Evolutionary conservation across 495 filamentous ascomycete species (phyloP), one percentile per base, ranked within the genome.

Genomic region (Aspergillus indologenus): DNA sequence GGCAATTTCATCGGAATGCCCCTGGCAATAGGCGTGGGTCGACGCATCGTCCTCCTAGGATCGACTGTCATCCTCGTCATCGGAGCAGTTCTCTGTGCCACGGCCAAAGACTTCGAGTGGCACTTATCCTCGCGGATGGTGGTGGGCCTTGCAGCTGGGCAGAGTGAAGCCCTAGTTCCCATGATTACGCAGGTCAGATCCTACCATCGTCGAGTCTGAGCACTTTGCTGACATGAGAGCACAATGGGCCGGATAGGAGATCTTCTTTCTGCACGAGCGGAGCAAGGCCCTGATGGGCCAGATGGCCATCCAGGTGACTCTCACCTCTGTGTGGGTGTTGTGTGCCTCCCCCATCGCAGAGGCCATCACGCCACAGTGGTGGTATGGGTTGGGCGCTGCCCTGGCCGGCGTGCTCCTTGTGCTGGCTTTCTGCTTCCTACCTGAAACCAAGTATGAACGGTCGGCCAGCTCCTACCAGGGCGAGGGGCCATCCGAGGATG

Each of bases 371-470:
- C 69, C 68, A 0, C 51, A 65, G n/a, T 67, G 68, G 54, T 76
- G 74, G 74, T 76, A 76, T 57, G 65, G 63, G 2, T 68, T 75
- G 19, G 71, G 67, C 1, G 68, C 68, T 11, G 65, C 61, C 0
- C 53, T 76, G 4, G 57, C 59, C 29, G 68, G 62, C 4, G 44
- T 65, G 22, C 58, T 63, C 21, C 73, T 85, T 45, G 45, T 88
- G 61, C 87, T 85, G 70, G 81, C 86, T 23, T 87, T 84, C 72
- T 81, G 85, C 73, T 76, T 89, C 40, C 75, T 90, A 19, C 84
- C 85, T 12, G 87, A 90, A 75, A 89, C 87, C 59, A 90, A 89
- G 79, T 69, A 69, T 26, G 54, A 66, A 26, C 67, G 69, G 3
- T 53, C 61, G 9, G 24, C 65, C 2, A 48, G 60, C 18, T 58